These are phyloP conservation scores for Pseudohalonectria lignicola DNA, from an alignment of 2,329 filamentous ascomycete species.

Conservation along the genomic window DNA sequence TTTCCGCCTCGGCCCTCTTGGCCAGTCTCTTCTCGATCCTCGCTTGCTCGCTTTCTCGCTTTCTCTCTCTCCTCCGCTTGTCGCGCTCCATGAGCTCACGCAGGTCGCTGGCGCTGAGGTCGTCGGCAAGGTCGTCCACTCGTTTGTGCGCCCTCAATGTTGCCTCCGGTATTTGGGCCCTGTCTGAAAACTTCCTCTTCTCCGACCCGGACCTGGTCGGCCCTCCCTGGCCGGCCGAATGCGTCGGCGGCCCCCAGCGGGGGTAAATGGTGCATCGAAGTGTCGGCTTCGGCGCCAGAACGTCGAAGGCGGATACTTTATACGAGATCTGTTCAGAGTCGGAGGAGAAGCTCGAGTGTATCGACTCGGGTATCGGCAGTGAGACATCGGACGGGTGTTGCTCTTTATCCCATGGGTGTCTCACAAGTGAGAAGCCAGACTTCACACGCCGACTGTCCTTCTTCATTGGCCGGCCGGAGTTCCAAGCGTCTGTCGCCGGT, in stretches of 20 bases:
- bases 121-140: slow-evolving; percentile 67
- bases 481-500: slow-evolving; percentile 46
- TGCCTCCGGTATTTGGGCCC: slow-evolving; percentile 48
- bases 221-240: slow-evolving; percentile 26
- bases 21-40: slow-evolving; percentile 54
- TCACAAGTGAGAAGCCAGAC: slow-evolving; percentile 25
- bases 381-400: slow-evolving; percentile 63
- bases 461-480: slow-evolving; percentile 47
- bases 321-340: slow-evolving; percentile 66
- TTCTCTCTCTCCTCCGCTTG: slow-evolving; percentile 65
- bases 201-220: slow-evolving; percentile 37
- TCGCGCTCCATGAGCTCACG: slow-evolving; percentile 88
- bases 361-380: slow-evolving; percentile 60
- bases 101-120: slow-evolving; percentile 72
- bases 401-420: slow-evolving; percentile 36
- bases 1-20: slow-evolving; percentile 56
- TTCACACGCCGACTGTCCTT: slow-evolving; percentile 57
- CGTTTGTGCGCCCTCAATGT: slow-evolving; percentile 49
- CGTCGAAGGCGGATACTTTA: slow-evolving; percentile 67
- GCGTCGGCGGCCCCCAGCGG: slow-evolving; percentile 34
- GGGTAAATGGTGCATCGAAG: slow-evolving; percentile 63
- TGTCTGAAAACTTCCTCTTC: slow-evolving; percentile 38
- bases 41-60: slow-evolving; percentile 56
- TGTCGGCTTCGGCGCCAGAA: slow-evolving; percentile 77
- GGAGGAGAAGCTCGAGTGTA: slow-evolving; percentile 67